These are phyloP conservation scores for Taphrina flavorubra DNA, from an alignment of 1,139 yeast genomes.

Conservation along the genomic window DNA sequence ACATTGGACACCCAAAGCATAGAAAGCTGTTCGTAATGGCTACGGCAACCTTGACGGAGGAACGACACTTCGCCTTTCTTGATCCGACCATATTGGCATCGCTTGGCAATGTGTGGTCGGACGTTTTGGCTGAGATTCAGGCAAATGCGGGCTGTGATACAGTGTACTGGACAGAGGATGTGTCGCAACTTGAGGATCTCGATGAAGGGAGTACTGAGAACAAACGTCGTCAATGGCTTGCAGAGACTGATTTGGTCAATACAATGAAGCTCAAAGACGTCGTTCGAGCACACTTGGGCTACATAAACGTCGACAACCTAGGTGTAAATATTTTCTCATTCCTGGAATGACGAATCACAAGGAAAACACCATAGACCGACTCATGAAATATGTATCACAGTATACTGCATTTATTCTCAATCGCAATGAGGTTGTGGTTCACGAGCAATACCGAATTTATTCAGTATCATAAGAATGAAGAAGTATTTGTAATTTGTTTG, in stretches of 20 bases:
- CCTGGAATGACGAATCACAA: constrained; percentile 8
- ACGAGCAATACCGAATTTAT: no score
- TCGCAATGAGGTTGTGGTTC: no score
- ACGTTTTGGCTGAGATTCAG: constrained; percentile 43
- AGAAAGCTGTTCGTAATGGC: constrained; percentile 70
- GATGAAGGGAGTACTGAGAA: constrained; percentile 36
- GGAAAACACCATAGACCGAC: no score
- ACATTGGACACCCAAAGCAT: constrained; percentile 70
- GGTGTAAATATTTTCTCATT: constrained; percentile 21
- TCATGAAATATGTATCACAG: no score
- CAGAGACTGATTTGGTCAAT: constrained; percentile 16
- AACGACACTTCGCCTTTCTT: constrained; percentile 31
- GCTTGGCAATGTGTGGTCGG: constrained; percentile 43
- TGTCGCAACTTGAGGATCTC: constrained; percentile 15
- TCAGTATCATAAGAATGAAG: no score
- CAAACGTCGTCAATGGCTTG: constrained; percentile 26
- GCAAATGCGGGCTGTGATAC: constrained; percentile 43
- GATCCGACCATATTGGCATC: constrained; percentile 23
- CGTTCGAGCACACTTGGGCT: constrained; percentile 4
- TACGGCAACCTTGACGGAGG: constrained; percentile 56
- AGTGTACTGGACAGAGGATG: constrained; percentile 41
- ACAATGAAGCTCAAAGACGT: constrained; percentile 21
- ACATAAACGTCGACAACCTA: constrained; percentile 4
- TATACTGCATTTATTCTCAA: no score
- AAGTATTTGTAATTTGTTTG: no score